Base-by-base conservation (phyloP, 148 eudicot genomes). In the Camellia granthamiana region DNA sequence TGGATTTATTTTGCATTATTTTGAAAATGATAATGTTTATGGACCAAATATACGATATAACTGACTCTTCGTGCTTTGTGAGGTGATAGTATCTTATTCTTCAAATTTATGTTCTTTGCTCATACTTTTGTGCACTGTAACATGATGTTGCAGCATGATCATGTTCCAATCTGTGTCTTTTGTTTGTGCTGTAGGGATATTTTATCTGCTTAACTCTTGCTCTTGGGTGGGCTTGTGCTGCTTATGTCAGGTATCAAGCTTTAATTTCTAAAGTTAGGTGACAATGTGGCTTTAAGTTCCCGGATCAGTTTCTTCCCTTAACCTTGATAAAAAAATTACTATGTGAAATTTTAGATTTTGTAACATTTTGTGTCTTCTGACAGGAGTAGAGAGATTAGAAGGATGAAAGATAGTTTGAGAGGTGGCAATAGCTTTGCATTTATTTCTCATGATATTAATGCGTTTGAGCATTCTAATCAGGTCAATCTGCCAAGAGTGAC, bases 401-500 rank as follows among this genome's bases (percentile, higher is more conserved):
- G 62, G 74, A 90, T 93, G 86, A 84, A 92, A 84, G 82, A 85
- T 55, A 81, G 84, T 67, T 85, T 86, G 88, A 87, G 81, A 79
- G 52, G 58, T 64, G 97, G 98, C 84, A 92, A 96, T 83, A 85
- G 86, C 89, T 90, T 96, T 83, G 90, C 93, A 4, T 96, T 93
- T 81, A 91, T 96, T 78, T 90, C 77, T 83, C 90, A 87, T 78
- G 90, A 96, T 79, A 86, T 96, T 62, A 84, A 85, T 82, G 92
- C 90, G 68, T 95, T 96, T n/a, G 97, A 96, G 87, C 98, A 96
- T 84, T 92, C 94, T 60, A 87, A 87, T 68, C 99, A 93, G 90
- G 84, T 80, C 79, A 85, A 87, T 80, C 79, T 93, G 79, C 99
- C 98, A 49, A 88, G 89, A 86, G 98, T 96, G 54, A 84, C 97